Percentiles rank a stretch among this genome's conserved stretches.
These are phyloP conservation scores for Lasiosphaeria hispida DNA, from an alignment of 495 filamentous ascomycete species.

Conservation along the genomic window DNA sequence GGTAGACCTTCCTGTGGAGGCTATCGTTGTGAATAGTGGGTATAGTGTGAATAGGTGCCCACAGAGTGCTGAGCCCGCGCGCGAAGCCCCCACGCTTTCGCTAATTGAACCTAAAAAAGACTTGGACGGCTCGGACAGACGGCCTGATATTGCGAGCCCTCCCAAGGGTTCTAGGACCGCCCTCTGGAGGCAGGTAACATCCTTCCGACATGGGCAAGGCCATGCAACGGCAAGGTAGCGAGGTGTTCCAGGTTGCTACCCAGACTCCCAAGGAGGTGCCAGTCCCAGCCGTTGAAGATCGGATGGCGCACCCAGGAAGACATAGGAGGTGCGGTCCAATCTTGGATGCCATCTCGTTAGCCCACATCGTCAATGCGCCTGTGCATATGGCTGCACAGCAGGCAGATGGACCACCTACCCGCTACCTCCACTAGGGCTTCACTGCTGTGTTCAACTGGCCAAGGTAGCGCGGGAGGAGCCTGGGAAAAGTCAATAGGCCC, in stretches of 20 bases:
- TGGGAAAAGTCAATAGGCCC: no score
- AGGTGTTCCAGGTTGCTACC: background rate
- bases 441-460: background rate
- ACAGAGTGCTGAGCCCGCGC: no score
- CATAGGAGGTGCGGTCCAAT: conserved; percentile 4
- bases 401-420: background rate
- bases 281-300: conserved; percentile 7
- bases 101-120: conserved; percentile 10
- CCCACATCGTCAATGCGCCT: conserved; percentile 1
- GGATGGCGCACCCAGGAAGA: conserved; percentile 22
- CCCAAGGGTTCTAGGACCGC: background rate
- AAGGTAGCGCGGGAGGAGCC: no score
- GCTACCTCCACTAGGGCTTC: background rate
- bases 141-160: conserved; percentile 7
- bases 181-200: conserved; percentile 13
- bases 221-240: background rate
- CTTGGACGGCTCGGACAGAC: conserved; percentile 11
- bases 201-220: conserved; percentile 5
- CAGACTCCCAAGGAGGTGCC: background rate
- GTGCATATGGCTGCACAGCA: conserved; percentile 3
- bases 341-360: conserved; percentile 9
- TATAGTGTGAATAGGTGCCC: background rate
- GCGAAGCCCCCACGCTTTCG: conserved; percentile 6
- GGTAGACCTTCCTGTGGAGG: background rate
- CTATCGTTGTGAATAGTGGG: background rate